Base-by-base conservation (phyloP, 2,329 filamentous ascomycete genomes). In the Aspergillus sp. region DNA sequence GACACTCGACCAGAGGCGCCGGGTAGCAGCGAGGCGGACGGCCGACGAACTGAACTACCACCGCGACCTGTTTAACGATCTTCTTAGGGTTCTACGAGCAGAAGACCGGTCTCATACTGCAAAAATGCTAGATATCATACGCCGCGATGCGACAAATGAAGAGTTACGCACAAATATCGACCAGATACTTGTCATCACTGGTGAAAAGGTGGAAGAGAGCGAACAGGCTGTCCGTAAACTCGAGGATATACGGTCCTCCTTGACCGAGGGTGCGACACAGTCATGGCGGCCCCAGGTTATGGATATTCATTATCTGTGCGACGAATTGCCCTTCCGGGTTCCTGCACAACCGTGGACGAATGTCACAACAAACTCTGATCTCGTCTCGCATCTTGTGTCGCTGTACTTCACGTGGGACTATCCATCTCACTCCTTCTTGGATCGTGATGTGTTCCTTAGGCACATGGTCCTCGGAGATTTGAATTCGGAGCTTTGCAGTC, bases 401-500 rank as follows among this genome's bases (percentile, higher is more conserved):
- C 89, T 96, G 86, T 96, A 96, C 76, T 96, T 96, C 75, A 90
- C 87, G 66, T 96, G 92, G 88, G 91, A 96, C 73, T 96, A 96
- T 72, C 87, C 90, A 25, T 96, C 92, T 74, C 96, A 90, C 71
- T 85, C 81, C 15, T 80, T 95, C 45, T 93, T 96, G 69, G 90
- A 89, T 68, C 82, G 86, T 37, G 91, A 96, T 69, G 95, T 95
- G 65, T 75, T 87, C 51, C 81, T 83, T 23, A 90, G 90, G 4
- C 66, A 74, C 64, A 76, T 76, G 74, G 55, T 53, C 0, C 39
- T 37, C 17, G 67, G 66, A 1, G 61, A 72, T 25, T 69, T 76
- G 75, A 68, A 82, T 48, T 88, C 86, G 0, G 81, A 87, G 4
- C 92, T 96, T 75, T 96, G 93, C 74, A 93, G 90, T 0, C 87